phyloP scores from a whole-genome alignment of 1,284 basidiomycete species.

The Tausonia pullulans region DNA sequence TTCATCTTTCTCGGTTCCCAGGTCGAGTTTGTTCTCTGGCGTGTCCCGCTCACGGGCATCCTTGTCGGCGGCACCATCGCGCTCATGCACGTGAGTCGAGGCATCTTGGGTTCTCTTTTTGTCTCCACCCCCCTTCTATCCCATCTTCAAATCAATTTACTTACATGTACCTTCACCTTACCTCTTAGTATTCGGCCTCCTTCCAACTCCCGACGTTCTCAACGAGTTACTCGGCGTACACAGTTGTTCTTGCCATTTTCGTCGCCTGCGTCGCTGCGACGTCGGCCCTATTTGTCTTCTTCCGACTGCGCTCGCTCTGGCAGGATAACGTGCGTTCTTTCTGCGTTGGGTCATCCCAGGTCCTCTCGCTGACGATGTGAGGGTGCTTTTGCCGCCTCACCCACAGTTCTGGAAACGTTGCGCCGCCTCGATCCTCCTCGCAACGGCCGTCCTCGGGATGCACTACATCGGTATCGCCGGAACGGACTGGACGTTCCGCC shows the following conservation, averaged over 20 bases:
- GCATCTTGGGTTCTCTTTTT: no score
- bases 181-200: conserved; percentile 36
- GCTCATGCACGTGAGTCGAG: conserved; percentile 33
- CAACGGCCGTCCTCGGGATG: conserved; percentile 41
- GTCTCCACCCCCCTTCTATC: no score
- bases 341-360: conserved; percentile 30
- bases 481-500: conserved; percentile 34
- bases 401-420: neutral
- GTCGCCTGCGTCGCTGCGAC: conserved; percentile 39
- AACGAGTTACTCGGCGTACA: conserved; percentile 29
- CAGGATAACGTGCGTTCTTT: conserved; percentile 37
- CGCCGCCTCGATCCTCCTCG: conserved; percentile 33
- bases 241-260: conserved; percentile 37
- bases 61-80: conserved; percentile 70
- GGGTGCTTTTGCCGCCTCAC: neutral
- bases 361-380: neutral
- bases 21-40: conserved; percentile 32
- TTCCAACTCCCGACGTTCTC: conserved; percentile 33
- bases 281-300: conserved; percentile 38
- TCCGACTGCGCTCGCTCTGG: conserved; percentile 40
- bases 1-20: conserved; percentile 40
- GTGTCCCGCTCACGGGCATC: conserved; percentile 46
- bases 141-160: neutral
- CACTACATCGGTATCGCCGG: conserved; percentile 41
- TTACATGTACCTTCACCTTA: neutral